Base-by-base conservation (phyloP, 192 early-diverging fungal species). In the Rhizophlyctis rosea region DNA sequence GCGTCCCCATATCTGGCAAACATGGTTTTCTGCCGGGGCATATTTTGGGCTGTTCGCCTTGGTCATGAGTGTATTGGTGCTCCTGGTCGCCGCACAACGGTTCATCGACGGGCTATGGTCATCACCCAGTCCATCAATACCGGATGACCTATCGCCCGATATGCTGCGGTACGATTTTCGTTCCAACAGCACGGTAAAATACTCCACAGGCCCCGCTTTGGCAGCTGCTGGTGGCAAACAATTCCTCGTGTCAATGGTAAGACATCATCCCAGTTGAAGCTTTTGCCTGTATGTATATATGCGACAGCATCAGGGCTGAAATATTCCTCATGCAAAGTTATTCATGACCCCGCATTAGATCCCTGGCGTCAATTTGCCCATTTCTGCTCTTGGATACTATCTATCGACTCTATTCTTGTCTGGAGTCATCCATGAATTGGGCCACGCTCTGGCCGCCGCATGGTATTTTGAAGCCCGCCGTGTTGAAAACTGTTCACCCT, bases 401-500 rank as follows among this genome's bases (percentile, higher is more conserved):
- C 58, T 91, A 23, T 59, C 82, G 4, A 84, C 87, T 0, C 59
- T 88, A 0, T 64, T 88, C 1, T 47, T 89, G 3, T 78, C 81
- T 47, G 88, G 87, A 44, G 50, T 89, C 0, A 55, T 88, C 33
- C 89, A 91, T 61, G 89, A 91, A 61, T 72, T 81, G 28, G 89
- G 89, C 3, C 89, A 91, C 70, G 89, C 88, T 0, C 60, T 91
- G 52, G 86, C 89, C 2, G 86, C 86, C n/a, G 70, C 76, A 47
- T 55, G 70, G 87, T 89, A 79, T 70, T 47, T 50, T 4, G 9
- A 59, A 54, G 14, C n/a, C 14, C 27, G 18, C n/a, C 52, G 24
- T 39, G 50, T 68, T 14, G 34, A 47, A 11, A 27, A 28, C 50
- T 33, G 13, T 44, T 29, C 18, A 1, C 21, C 61, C 29, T 59